Evolutionary conservation across 2,329 filamentous ascomycete genomes (phyloP), one percentile per base, ranked within the genome.

Genomic region (Colletotrichum lupini): DNA sequence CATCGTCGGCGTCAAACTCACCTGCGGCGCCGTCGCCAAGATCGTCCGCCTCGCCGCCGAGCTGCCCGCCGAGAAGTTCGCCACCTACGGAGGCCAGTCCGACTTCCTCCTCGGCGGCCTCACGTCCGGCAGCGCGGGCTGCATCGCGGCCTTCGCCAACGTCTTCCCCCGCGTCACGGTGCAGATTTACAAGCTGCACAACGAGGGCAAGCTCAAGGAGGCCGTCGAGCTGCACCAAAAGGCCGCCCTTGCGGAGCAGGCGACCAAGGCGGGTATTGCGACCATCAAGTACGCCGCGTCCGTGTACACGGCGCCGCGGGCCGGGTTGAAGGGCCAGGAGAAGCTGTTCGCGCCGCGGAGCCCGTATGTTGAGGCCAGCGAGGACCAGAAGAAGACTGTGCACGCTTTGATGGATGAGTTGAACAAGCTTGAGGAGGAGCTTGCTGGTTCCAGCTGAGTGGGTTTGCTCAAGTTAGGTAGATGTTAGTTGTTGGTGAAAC

Each of bases 11-110:
- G 89, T 91, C 22, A 92, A 92, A 79, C 83, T 93, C 73, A 93
- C 91, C 14, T 93, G 91, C 81, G 91, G 92, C 16, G 91, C 90
- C 76, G 92, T 93, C 35, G 92, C 91, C 72, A 94, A 94, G 81
- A 87, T 94, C 63, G 90, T 90, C 3, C 86, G 92, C 7, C 86
- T 95, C 3, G 79, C 82, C 6, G 85, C 84, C 16, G 80, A 84
- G 74, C 82, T 93, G 69, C 80, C 86, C 0, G 80, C 87, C 0
- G 85, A 88, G 3, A 80, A 86, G 12, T 95, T 95, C 78, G 89
- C 91, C 1, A 89, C 91, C 0, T 95, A 90, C 77, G 92, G 92
- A 1, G 93, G 93, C 0, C 92, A 95, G 82, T 90, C 90, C 1
- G 93, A 95, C 77, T 95, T 93, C 79, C 80, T 95, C 26, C 83